Base-by-base conservation (phyloP, 306 rosid species). In the Macrotyloma uniflorum region DNA sequence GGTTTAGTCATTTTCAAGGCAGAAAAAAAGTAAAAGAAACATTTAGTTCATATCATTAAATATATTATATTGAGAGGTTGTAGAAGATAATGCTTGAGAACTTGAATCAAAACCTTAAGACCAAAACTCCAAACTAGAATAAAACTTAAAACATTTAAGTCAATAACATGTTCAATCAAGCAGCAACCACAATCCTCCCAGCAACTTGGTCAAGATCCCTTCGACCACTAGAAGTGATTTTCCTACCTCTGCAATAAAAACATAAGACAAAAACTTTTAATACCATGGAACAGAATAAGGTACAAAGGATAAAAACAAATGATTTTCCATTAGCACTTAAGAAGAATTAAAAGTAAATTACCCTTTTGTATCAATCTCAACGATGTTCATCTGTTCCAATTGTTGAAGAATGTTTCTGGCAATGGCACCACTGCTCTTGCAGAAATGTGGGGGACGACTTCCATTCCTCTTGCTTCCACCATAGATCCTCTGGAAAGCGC, bases 401-500 rank as follows among this genome's bases (percentile, higher is more conserved):
- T 91, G 97, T 53, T 88, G 90, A 40, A 91, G 85, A 30, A 91
- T 80, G 88, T 91, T 85, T 14, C 97, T 83, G 58, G 95, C 91
- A 50, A 92, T 67, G 36, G 90, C 73, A 3, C 95, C 97, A 2
- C 93, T 92, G 87, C 95, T 90, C 76, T 88, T 81, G 64, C 95
- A 88, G 75, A 92, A 90, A 76, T 92, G 97, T 0, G 91, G 95
- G 6, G 97, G 95, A 2, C 93, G 83, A 49, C 97, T 91, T 24
- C 94, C 97, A 18, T 91, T 90, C 76, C 97, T 88, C 87, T 87
- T 55, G 87, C 93, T 88, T 1, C 97, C 97, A 77, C 97, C 97
- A 35, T 91, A 91, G 32, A 91, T 91, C 78, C 93, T 83, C 47
- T 59, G 74, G 57, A 91, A 91, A 16, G 94, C 89, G 4, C 97